Evolutionary conservation across 257 asterid genomes (phyloP).

Genomic region (Paraleonurus japonicus): DNA sequence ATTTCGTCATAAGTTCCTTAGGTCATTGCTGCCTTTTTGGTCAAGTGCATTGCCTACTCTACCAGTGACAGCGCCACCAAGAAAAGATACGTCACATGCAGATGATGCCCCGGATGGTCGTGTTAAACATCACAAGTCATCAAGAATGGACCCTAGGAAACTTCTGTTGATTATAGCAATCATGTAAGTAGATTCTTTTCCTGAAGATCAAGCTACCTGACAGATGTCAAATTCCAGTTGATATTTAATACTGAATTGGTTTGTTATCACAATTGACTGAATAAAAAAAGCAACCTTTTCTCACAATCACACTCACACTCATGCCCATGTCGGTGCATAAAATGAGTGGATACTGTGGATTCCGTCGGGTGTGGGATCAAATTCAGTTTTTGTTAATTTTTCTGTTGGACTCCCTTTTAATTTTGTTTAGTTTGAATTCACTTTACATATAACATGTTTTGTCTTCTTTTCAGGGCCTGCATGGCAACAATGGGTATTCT

Average conservation of each 20-base stretch:
- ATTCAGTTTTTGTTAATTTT: background rate
- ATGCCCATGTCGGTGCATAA: no score
- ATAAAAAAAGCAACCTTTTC: background rate
- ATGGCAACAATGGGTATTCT: slow-evolving; percentile 94
- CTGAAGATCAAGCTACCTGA: slow-evolving; percentile 4
- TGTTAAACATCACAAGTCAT: slow-evolving; percentile 59
- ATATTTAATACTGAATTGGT: background rate
- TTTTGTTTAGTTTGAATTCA: background rate
- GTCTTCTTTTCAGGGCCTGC: slow-evolving; percentile 72
- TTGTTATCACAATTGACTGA: background rate
- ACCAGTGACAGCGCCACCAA: slow-evolving; percentile 91
- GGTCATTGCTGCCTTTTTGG: slow-evolving; percentile 94
- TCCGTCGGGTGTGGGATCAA: no score
- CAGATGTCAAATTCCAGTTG: background rate
- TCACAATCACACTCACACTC: background rate
- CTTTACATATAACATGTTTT: background rate
- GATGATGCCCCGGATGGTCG: slow-evolving; percentile 78
- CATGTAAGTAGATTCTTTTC: slow-evolving; percentile 20
- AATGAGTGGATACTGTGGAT: no score
- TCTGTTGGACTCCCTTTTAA: background rate
- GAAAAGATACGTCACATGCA: slow-evolving; percentile 62
- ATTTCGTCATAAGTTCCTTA: slow-evolving; percentile 69
- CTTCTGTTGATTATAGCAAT: slow-evolving; percentile 70
- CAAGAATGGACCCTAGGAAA: slow-evolving; percentile 95
- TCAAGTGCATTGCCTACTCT: slow-evolving; percentile 82